phyloP scores from a whole-genome alignment of 2,329 filamentous ascomycete species.

The Aspergillus sp. region DNA sequence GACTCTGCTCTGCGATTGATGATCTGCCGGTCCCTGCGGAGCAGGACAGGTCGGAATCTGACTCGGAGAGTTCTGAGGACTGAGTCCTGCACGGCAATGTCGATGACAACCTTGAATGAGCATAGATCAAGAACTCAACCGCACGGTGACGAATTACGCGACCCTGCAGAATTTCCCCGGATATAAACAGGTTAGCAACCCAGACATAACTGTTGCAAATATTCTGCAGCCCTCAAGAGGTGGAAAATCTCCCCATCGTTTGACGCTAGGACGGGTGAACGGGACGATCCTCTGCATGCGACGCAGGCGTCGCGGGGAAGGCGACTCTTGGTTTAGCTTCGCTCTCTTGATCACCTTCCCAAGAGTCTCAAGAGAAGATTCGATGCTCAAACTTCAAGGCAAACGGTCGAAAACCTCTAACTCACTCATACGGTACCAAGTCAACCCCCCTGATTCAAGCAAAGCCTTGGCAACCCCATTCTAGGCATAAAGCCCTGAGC shows the following conservation, averaged over 20 bases:
- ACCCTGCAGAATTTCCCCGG: not conserved
- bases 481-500: not conserved
- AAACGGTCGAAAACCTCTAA: too few species aligned
- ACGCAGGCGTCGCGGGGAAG: not conserved
- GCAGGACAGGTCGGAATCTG: not conserved
- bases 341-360: not conserved
- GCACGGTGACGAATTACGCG: not conserved
- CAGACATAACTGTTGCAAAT: not conserved
- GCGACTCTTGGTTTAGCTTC: not conserved
- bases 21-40: not conserved
- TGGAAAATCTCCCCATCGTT: not conserved
- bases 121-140: not conserved
- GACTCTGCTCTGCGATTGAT: not conserved
- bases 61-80: too few species aligned
- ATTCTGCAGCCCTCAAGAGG: not conserved
- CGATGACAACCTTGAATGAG: not conserved
- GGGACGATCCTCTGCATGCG: not conserved
- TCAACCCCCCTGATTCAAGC: not conserved
- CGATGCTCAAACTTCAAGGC: too few species aligned
- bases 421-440: not conserved
- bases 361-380: not conserved
- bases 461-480: not conserved
- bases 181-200: not conserved
- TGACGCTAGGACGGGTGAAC: not conserved
- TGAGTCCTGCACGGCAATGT: too few species aligned